Evolutionary conservation across 768 basidiomycete species (phyloP), one percentile per base, ranked within the genome.

Genomic region (Boletus coccyginus): DNA sequence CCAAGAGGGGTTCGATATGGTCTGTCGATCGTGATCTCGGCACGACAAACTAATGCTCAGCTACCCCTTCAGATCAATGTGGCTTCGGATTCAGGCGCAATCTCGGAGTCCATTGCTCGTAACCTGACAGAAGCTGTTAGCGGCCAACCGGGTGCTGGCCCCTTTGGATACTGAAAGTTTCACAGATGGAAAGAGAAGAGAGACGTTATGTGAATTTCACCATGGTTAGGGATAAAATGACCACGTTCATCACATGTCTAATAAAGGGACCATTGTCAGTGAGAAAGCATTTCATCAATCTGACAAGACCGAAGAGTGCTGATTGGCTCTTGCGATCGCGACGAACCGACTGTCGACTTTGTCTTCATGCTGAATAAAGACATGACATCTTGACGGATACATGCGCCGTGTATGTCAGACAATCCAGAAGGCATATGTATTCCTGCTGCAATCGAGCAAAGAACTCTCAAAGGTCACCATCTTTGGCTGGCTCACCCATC

Each of bases 1-100:
- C 0, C 57, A 73, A 6, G 71, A 83, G 59, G 81, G 82, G 7
- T 83, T 82, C 55, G 81, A 83, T 63, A 81, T 83, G 70, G 81
- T 70, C 36, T 36, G 66, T 71, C 56, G 32, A 56, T 58, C n/a
- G 50, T 44, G 8, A 38, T 32, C 16, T 54, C 24, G 36, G 21
- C 32, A 2, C 27, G 16, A 19, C 11, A 40, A 46, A 29, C 36
- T 60, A n/a, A 60, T 45, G 6, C 33, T 42, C 38, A 5, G 21
- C 21, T 48, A 19, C n/a, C 13, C 12, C 5, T 27, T 5, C 45
- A 83, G 82, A 81, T 83, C 56, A 81, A 80, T 56, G 81, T 79
- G 2, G 73, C 72, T 0, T 74, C 71, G 35, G 81, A 83, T 52
- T 68, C 66, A 32, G 75, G 74, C 2, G 78, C 80, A 1, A 71